Percentiles rank a stretch among this genome's conserved stretches.
Evolutionary conservation across 1,284 basidiomycete genomes (phyloP).

Genomic region (Puccinia coronata): DNA sequence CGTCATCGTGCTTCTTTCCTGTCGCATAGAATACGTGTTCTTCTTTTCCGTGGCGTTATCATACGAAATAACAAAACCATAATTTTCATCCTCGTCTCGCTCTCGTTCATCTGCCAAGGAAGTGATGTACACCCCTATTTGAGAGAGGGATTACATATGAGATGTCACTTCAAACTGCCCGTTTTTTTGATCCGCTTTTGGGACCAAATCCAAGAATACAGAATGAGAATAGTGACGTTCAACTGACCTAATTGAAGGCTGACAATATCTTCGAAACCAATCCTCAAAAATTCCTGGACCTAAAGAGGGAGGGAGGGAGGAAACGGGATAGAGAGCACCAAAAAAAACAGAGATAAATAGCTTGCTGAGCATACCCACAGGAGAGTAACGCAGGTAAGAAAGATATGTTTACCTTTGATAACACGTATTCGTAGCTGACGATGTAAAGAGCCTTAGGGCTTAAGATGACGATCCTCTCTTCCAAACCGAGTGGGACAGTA

Average conservation of each 20-base stretch:
- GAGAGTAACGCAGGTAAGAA: not conserved
- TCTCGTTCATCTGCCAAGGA: conserved; percentile 86
- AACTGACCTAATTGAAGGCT: conserved; percentile 74
- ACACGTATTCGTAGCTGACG: conserved; percentile 79
- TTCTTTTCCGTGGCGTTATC: conserved; percentile 67
- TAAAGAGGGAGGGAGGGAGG: conserved; percentile 66
- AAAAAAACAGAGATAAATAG: not conserved
- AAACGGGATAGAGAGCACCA: too few species aligned
- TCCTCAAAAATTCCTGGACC: conserved; percentile 62
- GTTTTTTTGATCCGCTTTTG: not conserved
- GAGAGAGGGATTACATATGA: not conserved
- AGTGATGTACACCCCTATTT: conserved; percentile 69
- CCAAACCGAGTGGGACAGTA: conserved; percentile 69
- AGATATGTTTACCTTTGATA: conserved; percentile 71
- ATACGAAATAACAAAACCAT: conserved; percentile 79
- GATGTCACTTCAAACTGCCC: not conserved
- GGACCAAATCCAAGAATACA: not conserved
- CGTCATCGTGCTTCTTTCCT: not conserved
- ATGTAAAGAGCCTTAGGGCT: conserved; percentile 66
- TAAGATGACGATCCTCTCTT: conserved; percentile 87
- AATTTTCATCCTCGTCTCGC: conserved; percentile 79
- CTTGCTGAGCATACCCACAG: not conserved
- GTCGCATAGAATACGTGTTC: conserved; percentile 76
- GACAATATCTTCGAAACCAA: conserved; percentile 80
- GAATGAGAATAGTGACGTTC: not conserved